Evolutionary conservation across 1,284 basidiomycete species (phyloP), one percentile per base, ranked within the genome.

Genomic region (Vanrija pseudolonga): DNA sequence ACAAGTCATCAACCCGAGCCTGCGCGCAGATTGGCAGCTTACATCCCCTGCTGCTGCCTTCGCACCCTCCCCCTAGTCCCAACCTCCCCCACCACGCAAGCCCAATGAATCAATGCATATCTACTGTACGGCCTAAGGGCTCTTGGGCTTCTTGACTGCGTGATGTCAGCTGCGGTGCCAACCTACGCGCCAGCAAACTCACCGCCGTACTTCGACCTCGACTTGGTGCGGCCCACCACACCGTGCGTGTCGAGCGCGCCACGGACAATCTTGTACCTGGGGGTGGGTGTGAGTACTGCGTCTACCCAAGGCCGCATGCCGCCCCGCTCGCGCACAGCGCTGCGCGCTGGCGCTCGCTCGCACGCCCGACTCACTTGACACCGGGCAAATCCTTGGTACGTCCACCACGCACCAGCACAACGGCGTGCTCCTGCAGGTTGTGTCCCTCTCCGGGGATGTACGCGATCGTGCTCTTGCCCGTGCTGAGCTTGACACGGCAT

Each of bases 371-470:
- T 57, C 71, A 95, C 93, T 88, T 85, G 32, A 96, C 88, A 84
- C 94, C 93, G 37, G 94, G 94, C 72, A 98, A 82, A 85, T 98
- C 96, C 80, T 98, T 94, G 3, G 93, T 88, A 78, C 93, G 84
- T 8, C 96, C 96, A 14, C 96, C 96, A 68, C 94, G 81, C 19
- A 98, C 84, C 42, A 98, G 77, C 4, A 98, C 94, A 3, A 98
- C 96, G 72, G 86, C 88, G 72, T 99, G 96, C 74, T 98, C 96
- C 79, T 98, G 96, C 67, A 98, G 77, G 73, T 97, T 98, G 76
- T 98, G 95, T 2, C 96, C 96, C 71, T 98, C 96, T 63, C 96
- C 96, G 40, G 89, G 90, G 53, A 98, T 94, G 73, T 98, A 98
- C 15, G 94, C 94, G 77, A 89, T 88, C 55, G 94, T 83, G 40